phyloP scores from a whole-genome alignment of 129 eudicot species.

The Artemisia tridentata region DNA sequence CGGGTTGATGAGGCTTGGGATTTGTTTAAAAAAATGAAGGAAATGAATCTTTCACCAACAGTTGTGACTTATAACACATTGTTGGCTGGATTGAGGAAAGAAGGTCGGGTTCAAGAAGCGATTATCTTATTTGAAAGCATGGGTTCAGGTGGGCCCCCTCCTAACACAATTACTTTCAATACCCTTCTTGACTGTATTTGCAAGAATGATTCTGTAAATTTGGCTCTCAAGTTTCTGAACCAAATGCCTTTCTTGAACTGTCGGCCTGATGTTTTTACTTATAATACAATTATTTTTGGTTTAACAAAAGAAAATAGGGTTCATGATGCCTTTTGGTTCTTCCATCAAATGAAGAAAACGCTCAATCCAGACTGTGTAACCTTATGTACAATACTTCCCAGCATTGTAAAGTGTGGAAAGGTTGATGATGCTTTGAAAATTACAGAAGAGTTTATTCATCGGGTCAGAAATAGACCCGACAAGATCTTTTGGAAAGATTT shows the following conservation, averaged over 20 bases:
- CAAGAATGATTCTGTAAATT: conserved; percentile 75
- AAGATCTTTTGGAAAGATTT: conserved; percentile 71
- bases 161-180: conserved; percentile 80
- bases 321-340: conserved; percentile 75
- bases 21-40: conserved; percentile 70
- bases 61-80: conserved; percentile 91
- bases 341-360: conserved; percentile 83
- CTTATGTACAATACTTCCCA: conserved; percentile 66
- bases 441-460: conserved; percentile 37
- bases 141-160: conserved; percentile 51
- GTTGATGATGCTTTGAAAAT: conserved; percentile 71
- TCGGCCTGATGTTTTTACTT: conserved; percentile 80
- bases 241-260: conserved; percentile 62
- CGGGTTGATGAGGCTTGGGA: conserved; percentile 90
- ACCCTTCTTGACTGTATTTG: conserved; percentile 86
- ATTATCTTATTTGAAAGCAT: conserved; percentile 61
- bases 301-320: conserved; percentile 63
- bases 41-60: conserved; percentile 65
- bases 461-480: conserved; percentile 20
- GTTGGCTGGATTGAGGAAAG: conserved; percentile 85
- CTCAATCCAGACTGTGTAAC: conserved; percentile 72
- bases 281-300: conserved; percentile 76
- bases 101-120: conserved; percentile 74
- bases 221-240: conserved; percentile 64
- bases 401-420: conserved; percentile 69